Evolutionary conservation across 805 yeast species (phyloP).

Genomic region (Ogataea parapolymorpha): DNA sequence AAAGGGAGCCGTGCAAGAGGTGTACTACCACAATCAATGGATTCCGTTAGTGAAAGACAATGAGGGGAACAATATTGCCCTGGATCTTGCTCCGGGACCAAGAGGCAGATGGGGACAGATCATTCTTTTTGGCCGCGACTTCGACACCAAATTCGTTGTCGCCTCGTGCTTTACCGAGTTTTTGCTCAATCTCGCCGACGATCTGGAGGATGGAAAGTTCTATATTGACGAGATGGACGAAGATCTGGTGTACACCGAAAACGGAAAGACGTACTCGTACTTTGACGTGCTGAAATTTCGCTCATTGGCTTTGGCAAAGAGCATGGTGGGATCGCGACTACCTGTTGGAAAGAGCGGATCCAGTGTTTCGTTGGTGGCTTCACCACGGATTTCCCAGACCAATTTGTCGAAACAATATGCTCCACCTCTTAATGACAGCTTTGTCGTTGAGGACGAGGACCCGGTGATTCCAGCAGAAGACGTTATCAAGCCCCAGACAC

Average conservation of each 20-base stretch:
- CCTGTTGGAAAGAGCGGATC: slow-evolving; percentile 18
- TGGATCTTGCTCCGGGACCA: slow-evolving; percentile 82
- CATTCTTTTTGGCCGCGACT: slow-evolving; percentile 90
- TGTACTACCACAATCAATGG: slow-evolving; percentile 91
- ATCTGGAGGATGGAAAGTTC: slow-evolving; percentile 81
- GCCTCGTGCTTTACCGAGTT: slow-evolving; percentile 91
- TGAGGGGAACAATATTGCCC: slow-evolving; percentile 87
- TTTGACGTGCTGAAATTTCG: slow-evolving; percentile 67
- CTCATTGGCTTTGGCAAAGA: slow-evolving; percentile 40
- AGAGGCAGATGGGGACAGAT: slow-evolving; percentile 86
- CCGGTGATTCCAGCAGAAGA: slow-evolving; percentile 13
- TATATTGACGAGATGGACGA: slow-evolving; percentile 61
- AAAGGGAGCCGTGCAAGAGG: slow-evolving; percentile 63
- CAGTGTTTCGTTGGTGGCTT: slow-evolving; percentile 27
- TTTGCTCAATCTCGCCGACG: slow-evolving; percentile 76
- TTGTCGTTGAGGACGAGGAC: slow-evolving; percentile 30
- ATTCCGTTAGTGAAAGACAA: slow-evolving; percentile 86
- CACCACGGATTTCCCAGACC: slow-evolving; percentile 25
- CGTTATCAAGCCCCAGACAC: slow-evolving; percentile 10
- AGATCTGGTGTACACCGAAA: slow-evolving; percentile 42
- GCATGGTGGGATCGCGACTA: slow-evolving; percentile 13
- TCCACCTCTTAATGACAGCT: slow-evolving; percentile 24
- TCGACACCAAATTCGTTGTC: slow-evolving; percentile 81
- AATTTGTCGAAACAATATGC: slow-evolving; percentile 30
- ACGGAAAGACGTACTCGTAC: slow-evolving; percentile 51